A percentile compares a stretch with the other conserved stretches of the same genome.
Evolutionary conservation across 129 eudicot species (phyloP).

Genomic region (Chrysanthemum seticuspe): DNA sequence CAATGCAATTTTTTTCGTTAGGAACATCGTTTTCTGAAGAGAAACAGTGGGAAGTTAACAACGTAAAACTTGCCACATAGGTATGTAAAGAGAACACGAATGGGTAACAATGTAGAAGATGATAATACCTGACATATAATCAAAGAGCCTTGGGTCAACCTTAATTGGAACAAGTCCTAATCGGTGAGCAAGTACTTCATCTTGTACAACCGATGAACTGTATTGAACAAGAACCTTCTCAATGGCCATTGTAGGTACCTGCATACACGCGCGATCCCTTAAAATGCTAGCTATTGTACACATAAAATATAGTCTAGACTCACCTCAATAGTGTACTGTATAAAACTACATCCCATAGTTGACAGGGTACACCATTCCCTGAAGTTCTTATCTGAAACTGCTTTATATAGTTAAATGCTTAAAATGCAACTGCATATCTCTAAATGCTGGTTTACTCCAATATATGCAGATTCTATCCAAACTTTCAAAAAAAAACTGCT

Average conservation of each 20-base stretch:
- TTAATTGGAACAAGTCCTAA: constrained; percentile 80
- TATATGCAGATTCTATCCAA: too few relatives aligned
- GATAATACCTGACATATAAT: constrained; percentile 73
- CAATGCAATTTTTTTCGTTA: constrained; percentile 83
- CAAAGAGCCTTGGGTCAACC: constrained; percentile 91
- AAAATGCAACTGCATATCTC: too few relatives aligned
- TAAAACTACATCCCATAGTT: too few relatives aligned
- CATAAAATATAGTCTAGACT: neutral
- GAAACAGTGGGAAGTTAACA: neutral
- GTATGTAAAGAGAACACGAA: constrained; percentile 1
- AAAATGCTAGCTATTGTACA: neutral
- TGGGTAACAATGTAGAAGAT: constrained; percentile 14
- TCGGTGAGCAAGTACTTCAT: constrained; percentile 93
- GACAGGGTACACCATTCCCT: too few relatives aligned
- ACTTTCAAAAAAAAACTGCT: too few relatives aligned
- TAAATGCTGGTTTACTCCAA: too few relatives aligned
- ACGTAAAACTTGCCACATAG: neutral
- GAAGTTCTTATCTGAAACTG: too few relatives aligned
- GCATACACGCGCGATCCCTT: constrained; percentile 5
- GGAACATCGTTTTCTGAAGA: constrained; percentile 71
- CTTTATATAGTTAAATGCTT: too few relatives aligned
- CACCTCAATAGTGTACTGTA: too few relatives aligned
- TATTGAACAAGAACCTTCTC: constrained; percentile 89
- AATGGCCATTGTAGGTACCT: constrained; percentile 97
- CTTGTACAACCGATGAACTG: constrained; percentile 90